A percentile compares a stretch with the other conserved stretches of the same genome.
phyloP scores from a whole-genome alignment of 2,329 filamentous ascomycete genomes.

The Fusarium transvaalense region DNA sequence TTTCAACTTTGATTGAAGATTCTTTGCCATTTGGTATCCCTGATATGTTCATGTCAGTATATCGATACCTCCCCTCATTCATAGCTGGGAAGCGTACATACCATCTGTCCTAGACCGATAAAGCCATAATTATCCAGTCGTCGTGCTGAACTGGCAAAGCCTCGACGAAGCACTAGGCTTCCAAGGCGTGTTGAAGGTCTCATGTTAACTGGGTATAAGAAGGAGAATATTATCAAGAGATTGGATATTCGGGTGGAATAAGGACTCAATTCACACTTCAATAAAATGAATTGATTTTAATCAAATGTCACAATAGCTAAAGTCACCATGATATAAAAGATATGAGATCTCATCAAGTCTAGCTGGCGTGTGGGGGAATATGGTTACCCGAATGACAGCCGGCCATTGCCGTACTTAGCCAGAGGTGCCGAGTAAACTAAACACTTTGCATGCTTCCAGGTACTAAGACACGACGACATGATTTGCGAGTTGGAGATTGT shows the following conservation, averaged over 20 bases:
- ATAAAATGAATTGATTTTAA: not conserved
- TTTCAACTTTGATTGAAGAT: slow-evolving; percentile 68
- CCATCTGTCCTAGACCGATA: slow-evolving; percentile 72
- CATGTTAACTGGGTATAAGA: slow-evolving; percentile 17
- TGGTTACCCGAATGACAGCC: slow-evolving; percentile 51
- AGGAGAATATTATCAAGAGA: not conserved
- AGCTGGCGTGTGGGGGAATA: slow-evolving; percentile 28
- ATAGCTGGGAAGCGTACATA: slow-evolving; percentile 47
- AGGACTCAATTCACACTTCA: not conserved
- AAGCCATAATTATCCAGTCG: slow-evolving; percentile 69
- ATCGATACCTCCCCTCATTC: not conserved
- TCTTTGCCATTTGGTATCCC: slow-evolving; percentile 74
- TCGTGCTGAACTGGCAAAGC: slow-evolving; percentile 63
- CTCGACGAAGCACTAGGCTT: slow-evolving; percentile 56
- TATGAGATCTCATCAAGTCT: slow-evolving; percentile 5
- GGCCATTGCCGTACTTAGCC: slow-evolving; percentile 55
- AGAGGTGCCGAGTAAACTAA: slow-evolving; percentile 33
- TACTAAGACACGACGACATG: slow-evolving; percentile 9
- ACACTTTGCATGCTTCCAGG: not conserved
- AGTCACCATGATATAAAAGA: not conserved
- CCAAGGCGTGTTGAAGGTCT: slow-evolving; percentile 45
- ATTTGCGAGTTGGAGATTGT: slow-evolving; percentile 22
- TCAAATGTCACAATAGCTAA: not conserved
- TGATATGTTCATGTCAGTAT: slow-evolving; percentile 43
- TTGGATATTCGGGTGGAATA: not conserved